A percentile compares a stretch with the other conserved stretches of the same genome.
phyloP scores from a whole-genome alignment of 2,329 filamentous ascomycete genomes.

The Cladosporium sp. region DNA sequence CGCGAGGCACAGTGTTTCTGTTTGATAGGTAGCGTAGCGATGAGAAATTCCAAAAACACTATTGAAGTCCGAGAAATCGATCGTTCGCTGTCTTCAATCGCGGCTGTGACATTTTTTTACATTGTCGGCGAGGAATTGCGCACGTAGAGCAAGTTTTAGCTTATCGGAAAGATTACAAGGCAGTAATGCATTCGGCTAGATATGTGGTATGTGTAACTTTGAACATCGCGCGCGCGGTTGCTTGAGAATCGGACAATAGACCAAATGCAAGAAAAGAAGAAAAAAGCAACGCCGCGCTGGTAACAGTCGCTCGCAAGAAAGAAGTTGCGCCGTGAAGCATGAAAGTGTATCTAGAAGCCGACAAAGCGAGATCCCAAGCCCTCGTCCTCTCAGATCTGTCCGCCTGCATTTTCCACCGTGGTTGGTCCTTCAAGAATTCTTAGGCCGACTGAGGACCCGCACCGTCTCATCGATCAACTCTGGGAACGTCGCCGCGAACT shows the following conservation, averaged over 20 bases:
- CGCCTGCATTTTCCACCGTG: too few relatives aligned
- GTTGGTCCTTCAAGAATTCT: background rate
- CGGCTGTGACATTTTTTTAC: too few relatives aligned
- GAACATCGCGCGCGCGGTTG: too few relatives aligned
- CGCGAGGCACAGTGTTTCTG: background rate
- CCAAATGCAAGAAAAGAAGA: background rate
- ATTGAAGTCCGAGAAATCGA: background rate
- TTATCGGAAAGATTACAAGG: too few relatives aligned
- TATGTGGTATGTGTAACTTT: too few relatives aligned
- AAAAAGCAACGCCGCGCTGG: background rate
- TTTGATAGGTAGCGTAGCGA: background rate
- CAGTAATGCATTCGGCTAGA: too few relatives aligned
- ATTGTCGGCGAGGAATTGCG: too few relatives aligned
- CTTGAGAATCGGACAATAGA: too few relatives aligned
- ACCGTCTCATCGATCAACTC: slow-evolving; percentile 25
- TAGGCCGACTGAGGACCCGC: slow-evolving; percentile 19
- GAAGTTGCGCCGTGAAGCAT: background rate
- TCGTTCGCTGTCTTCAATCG: too few relatives aligned
- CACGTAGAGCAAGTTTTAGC: too few relatives aligned
- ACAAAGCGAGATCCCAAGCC: background rate
- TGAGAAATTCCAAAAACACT: background rate
- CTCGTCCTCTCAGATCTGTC: background rate
- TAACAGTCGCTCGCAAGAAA: background rate
- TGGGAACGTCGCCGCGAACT: slow-evolving; percentile 26
- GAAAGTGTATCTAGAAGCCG: background rate